These are phyloP conservation scores for Epichloe aotearoae DNA, from an alignment of 2,329 filamentous ascomycete genomes.

Conservation along the genomic window DNA sequence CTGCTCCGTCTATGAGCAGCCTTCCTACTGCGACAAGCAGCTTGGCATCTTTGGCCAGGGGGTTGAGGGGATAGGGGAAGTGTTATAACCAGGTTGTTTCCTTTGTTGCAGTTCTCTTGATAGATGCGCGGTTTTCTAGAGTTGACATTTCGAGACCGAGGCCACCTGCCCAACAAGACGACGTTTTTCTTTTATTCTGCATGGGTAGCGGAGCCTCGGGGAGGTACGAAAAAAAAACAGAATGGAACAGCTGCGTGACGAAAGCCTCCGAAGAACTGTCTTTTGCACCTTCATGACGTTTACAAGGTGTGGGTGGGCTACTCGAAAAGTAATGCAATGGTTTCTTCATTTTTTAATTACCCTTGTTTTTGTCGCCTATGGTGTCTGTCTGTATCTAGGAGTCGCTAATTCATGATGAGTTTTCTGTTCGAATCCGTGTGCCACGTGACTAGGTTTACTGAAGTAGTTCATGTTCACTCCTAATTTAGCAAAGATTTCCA, in stretches of 20 bases:
- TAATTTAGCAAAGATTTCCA: too few species aligned
- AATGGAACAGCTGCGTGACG: conserved; percentile 22
- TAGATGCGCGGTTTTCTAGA: conserved; percentile 28
- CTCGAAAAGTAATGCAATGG: conserved; percentile 31
- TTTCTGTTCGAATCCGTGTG: neutral
- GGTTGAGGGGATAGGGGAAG: conserved; percentile 8
- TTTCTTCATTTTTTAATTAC: conserved; percentile 15
- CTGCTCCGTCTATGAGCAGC: conserved; percentile 11
- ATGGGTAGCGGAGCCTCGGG: conserved; percentile 17
- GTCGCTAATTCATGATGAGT: conserved; percentile 21
- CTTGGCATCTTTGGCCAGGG: conserved; percentile 13
- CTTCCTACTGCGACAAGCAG: conserved; percentile 13
- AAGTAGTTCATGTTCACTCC: neutral
- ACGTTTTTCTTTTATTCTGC: conserved; percentile 1
- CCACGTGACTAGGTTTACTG: neutral
- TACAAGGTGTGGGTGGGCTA: conserved; percentile 22
- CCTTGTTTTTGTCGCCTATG: conserved; percentile 18
- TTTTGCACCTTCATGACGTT: conserved; percentile 22
- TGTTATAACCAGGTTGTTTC: conserved; percentile 18
- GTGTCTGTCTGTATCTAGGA: conserved; percentile 24
- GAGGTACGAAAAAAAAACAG: conserved; percentile 13
- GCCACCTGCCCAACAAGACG: neutral
- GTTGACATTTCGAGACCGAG: conserved; percentile 10
- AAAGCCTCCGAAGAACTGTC: conserved; percentile 14
- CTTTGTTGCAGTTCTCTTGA: conserved; percentile 23